Conservation (phyloP, 495 filamentous ascomycete genomes). For the Aspergillus nidulans region DNA sequence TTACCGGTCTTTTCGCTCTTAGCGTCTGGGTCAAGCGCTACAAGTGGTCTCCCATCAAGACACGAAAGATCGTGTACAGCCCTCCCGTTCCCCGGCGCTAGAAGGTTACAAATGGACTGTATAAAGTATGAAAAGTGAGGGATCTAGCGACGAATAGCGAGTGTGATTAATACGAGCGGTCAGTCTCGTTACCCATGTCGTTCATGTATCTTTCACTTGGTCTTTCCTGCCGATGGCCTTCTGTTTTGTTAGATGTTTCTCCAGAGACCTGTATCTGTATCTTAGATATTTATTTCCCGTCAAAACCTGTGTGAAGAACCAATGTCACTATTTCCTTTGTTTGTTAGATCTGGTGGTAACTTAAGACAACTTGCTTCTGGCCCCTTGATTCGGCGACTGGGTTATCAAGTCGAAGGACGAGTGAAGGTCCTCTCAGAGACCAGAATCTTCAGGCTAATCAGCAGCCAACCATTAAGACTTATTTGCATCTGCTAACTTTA, state of each 20-base stretch:
- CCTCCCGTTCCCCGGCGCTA: constrained; percentile 56
- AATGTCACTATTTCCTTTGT: constrained; percentile 41
- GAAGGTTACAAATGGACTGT: constrained; percentile 27
- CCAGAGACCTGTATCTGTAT: constrained; percentile 48
- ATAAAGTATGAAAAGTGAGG: constrained; percentile 35
- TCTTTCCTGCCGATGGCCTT: constrained; percentile 32
- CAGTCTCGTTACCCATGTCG: constrained; percentile 25
- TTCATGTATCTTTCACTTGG: constrained; percentile 26
- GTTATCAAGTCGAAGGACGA: no score
- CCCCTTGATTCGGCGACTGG: no score
- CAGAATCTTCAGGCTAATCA: no score
- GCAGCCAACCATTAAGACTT: no score
- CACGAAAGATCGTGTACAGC: constrained; percentile 85
- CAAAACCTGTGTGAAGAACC: constrained; percentile 37
- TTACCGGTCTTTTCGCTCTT: constrained; percentile 71
- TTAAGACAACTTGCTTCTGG: no score
- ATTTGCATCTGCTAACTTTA: not conserved
- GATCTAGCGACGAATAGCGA: constrained; percentile 24
- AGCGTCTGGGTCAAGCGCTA: constrained; percentile 99
- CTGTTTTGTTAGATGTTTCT: constrained; percentile 45
- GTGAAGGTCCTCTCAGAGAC: no score
- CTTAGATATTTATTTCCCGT: constrained; percentile 45
- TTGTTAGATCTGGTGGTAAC: constrained; percentile 9
- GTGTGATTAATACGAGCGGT: constrained; percentile 27
- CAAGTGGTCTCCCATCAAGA: constrained; percentile 96